Evolutionary conservation across 148 eudicot species (phyloP), one percentile per base, ranked within the genome.

Genomic region (Nyssa sinensis): DNA sequence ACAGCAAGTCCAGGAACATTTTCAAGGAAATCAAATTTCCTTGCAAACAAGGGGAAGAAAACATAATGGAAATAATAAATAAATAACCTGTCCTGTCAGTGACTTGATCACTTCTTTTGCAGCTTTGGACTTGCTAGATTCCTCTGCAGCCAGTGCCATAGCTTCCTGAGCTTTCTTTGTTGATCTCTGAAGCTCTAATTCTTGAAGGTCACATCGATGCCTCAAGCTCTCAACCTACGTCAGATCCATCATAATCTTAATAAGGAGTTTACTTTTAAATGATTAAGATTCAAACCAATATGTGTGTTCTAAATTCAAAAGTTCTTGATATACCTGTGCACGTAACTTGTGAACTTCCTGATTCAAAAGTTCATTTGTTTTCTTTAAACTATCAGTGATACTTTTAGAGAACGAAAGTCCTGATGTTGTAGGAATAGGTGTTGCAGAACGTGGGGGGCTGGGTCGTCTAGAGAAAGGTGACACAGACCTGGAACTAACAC

Each of bases 381-480:
- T 94, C 89, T 86, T 94, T 80, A 90, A 78, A 84, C 98, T 89
- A 75, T 92, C 98, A 74, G 88, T 72, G 70, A 88, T 72, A 69
- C 84, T 88, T 70, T 88, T 92, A 66, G 97, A 88, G 74, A 90
- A 92, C 49, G 96, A 92, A 72, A 92, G 89, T 59, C 98, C 98
- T 33, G 88, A 68, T 33, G 92, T 90, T 9, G 97, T 92, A 8
- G 98, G 97, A 67, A 94, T 84, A 55, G 98, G 98, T 27, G 98
- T 94, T 27, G 91, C 97, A 57, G 98, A 94, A 62, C 97, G 91
- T 11, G 98, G 98, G 44, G 98, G 98, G 71, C 98, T 94, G 16
- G 97, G 69, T 77, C 83, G 90, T 77, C 97, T 86, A 29, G 97
- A 94, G 82, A 94, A 88, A 51, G 98, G 98, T 61, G 98, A 94